Percentiles rank a stretch among this genome's conserved stretches.
phyloP scores from a whole-genome alignment of 805 yeast genomes.

The Kuraishia ogatae region DNA sequence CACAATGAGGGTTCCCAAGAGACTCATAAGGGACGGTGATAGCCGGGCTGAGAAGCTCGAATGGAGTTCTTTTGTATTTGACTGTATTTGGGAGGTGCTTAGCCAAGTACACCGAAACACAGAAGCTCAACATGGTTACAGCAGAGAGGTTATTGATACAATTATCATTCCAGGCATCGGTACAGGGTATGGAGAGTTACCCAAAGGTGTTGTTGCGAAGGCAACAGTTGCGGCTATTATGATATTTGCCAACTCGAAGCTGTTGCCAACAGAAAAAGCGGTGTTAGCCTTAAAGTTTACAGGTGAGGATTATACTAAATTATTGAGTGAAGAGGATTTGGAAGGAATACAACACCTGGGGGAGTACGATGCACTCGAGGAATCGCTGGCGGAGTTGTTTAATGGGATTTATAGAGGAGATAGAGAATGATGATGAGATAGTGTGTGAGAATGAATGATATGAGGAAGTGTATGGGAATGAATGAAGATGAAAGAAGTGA shows the following conservation, averaged over 20 bases:
- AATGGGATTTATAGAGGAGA: not conserved
- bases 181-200: conserved; percentile 29
- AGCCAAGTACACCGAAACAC: conserved; percentile 1
- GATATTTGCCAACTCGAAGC: conserved; percentile 12
- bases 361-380: not conserved
- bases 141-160: conserved; percentile 11
- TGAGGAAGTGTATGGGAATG: too few relatives aligned
- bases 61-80: conserved; percentile 20
- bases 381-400: not conserved
- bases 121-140: conserved; percentile 1
- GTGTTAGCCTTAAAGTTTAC: conserved; percentile 15
- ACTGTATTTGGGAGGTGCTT: conserved; percentile 27
- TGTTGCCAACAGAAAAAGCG: conserved; percentile 12
- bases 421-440: too few relatives aligned
- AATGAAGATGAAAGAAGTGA: too few relatives aligned
- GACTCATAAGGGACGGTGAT: conserved; percentile 6
- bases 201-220: conserved; percentile 20
- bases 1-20: conserved; percentile 29
- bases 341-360: not conserved
- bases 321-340: not conserved
- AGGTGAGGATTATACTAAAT: conserved; percentile 13
- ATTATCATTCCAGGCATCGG: conserved; percentile 29
- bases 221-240: conserved; percentile 27
- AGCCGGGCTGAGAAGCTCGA: not conserved
- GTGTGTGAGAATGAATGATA: too few relatives aligned